Evolutionary conservation across 257 asterid species (phyloP), one percentile per base, ranked within the genome.

Genomic region (Catharanthus roseus): DNA sequence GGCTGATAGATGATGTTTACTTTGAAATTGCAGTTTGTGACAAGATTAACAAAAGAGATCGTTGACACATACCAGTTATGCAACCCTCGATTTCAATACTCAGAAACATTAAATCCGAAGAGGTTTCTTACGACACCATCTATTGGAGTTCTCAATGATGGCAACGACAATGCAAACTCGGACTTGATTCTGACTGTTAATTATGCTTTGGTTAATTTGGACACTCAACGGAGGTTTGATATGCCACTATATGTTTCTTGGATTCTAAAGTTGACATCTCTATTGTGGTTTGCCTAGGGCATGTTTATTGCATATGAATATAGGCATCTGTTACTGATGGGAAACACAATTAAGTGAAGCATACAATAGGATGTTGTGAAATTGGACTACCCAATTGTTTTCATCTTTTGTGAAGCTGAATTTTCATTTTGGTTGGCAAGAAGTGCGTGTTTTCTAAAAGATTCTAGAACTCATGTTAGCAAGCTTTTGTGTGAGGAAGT

Each of bases 71-170:
- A 91, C 83, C 86, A 86, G 79, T 72, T 75, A 76, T 95, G 99
- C 95, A 91, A 88, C 78, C 96, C 97, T 68, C 85, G 82, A 69
- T 95, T 91, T 73, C 82, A 79, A 67, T 95, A 88, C 80, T 86
- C 97, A 24, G 93, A 85, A 80, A 90, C 86, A 75, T 78, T 82
- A 84, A 91, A 88, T 70, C 97, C 89, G 67, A 95, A 91, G 93
- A 86, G 97, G 85, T 95, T 89, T 85, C 75, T 95, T 86, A 95
- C 99, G 39, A 86, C 98, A 67, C 99, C 99, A 75, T 88, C 99
- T 54, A 67, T 70, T 49, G 99, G 97, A 71, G 87, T 87, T 78
- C 76, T 80, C 78, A 95, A 95, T 75, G 97, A 89, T 85, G 97
- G 99, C 69, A 81, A 79, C 68, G 99, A 95, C 80, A 91, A 95